Conservation (phyloP, 148 eudicot genomes). For the Suaeda aralocaspica region DNA sequence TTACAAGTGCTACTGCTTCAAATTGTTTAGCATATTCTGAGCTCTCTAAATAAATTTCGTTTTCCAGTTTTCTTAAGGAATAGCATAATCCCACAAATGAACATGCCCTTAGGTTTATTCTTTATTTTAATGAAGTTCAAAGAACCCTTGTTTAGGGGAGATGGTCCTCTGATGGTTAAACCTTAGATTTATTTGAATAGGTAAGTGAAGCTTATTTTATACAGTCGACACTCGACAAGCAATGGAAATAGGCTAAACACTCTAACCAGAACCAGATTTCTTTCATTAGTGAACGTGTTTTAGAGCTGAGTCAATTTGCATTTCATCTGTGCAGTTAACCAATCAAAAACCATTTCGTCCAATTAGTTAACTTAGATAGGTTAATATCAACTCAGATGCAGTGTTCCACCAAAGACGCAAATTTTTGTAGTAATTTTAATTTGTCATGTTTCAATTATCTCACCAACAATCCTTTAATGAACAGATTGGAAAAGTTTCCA, state of each 20-base stretch:
- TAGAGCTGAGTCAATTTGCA: neutral
- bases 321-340: neutral
- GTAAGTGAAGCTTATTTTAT: neutral
- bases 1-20: neutral
- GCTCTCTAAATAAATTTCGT: too few relatives aligned
- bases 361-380: too few relatives aligned
- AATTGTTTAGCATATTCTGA: too few relatives aligned
- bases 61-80: neutral
- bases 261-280: too few relatives aligned
- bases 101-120: neutral
- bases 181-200: neutral
- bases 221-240: too few relatives aligned
- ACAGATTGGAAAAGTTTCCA: neutral
- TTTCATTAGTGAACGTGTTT: too few relatives aligned
- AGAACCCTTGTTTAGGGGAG: neutral
- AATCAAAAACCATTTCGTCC: too few relatives aligned
- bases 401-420: neutral
- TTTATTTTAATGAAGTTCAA: neutral
- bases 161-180: neutral
- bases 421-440: neutral
- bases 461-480: neutral
- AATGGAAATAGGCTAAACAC: too few relatives aligned
- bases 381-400: too few relatives aligned
- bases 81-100: neutral
- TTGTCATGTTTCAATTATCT: neutral